Percentiles rank a stretch among this genome's conserved stretches.
phyloP scores from a whole-genome alignment of 2,329 filamentous ascomycete species.

The Tolypocladium pustulatum region DNA sequence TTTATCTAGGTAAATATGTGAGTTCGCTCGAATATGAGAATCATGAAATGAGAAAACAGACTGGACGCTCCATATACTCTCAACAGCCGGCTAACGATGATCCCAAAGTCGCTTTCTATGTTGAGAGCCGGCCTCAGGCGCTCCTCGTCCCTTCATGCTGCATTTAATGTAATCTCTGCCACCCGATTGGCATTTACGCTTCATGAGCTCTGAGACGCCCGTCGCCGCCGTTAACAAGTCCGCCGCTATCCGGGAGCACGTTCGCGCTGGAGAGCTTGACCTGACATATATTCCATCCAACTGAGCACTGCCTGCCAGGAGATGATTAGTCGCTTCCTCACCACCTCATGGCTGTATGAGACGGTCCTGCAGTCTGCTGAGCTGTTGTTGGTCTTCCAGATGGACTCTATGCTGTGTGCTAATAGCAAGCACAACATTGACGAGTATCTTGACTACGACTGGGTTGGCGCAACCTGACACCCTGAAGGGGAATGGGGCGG shows the following conservation, averaged over 20 bases:
- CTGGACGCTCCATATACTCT: background rate
- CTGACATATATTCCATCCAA: slow-evolving; percentile 40
- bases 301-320: slow-evolving; percentile 39
- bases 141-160: slow-evolving; percentile 41
- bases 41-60: no score
- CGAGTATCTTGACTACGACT: slow-evolving; percentile 41
- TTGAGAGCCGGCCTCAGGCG: slow-evolving; percentile 39
- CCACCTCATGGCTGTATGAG: slow-evolving; percentile 42
- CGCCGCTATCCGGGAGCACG: slow-evolving; percentile 33
- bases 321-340: slow-evolving; percentile 41
- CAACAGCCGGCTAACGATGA: background rate
- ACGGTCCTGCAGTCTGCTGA: slow-evolving; percentile 36
- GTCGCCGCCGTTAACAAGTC: slow-evolving; percentile 33
- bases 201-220: slow-evolving; percentile 39
- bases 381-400: slow-evolving; percentile 44
- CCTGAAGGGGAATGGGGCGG: slow-evolving; percentile 18
- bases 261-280: slow-evolving; percentile 35
- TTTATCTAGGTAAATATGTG: no score
- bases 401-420: slow-evolving; percentile 45
- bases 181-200: slow-evolving; percentile 45
- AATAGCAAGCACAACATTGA: slow-evolving; percentile 36
- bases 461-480: slow-evolving; percentile 41
- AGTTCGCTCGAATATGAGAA: no score
- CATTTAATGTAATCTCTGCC: slow-evolving; percentile 47
- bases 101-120: slow-evolving; percentile 40